Conservation (phyloP, 306 rosid genomes). For the Arachis hypogaea region DNA sequence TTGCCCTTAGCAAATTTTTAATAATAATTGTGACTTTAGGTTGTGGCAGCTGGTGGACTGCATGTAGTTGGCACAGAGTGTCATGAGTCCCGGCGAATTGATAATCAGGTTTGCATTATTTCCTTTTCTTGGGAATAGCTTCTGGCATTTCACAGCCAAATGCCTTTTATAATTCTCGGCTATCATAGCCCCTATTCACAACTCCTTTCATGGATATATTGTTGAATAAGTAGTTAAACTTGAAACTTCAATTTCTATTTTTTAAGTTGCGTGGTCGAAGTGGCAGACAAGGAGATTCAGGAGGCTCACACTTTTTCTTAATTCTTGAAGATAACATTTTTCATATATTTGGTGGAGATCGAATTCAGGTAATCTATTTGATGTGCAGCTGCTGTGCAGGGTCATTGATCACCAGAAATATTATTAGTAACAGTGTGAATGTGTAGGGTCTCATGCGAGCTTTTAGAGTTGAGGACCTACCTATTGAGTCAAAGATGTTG, state of each 20-base stretch:
- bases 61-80: slow-evolving; percentile 97
- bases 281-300: slow-evolving; percentile 97
- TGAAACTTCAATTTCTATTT: slow-evolving; percentile 35
- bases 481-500: slow-evolving; percentile 96
- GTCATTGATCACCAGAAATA: slow-evolving; percentile 26
- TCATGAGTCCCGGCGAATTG: slow-evolving; percentile 92
- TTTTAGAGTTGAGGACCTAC: slow-evolving; percentile 95
- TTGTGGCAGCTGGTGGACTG: slow-evolving; percentile 93
- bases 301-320: slow-evolving; percentile 93
- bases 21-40: slow-evolving; percentile 55
- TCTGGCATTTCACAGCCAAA: slow-evolving; percentile 5
- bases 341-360: slow-evolving; percentile 94
- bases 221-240: slow-evolving; percentile 30
- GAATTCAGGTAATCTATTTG: slow-evolving; percentile 75
- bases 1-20: slow-evolving; percentile 30
- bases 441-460: slow-evolving; percentile 93
- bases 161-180: slow-evolving; percentile 1
- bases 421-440: slow-evolving; percentile 35
- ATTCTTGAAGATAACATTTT: slow-evolving; percentile 98
- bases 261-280: slow-evolving; percentile 91
- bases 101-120: slow-evolving; percentile 79
- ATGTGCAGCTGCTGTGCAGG: slow-evolving; percentile 34
- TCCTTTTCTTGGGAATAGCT: slow-evolving; percentile 17
- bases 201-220: slow-evolving; percentile 16
- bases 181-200: slow-evolving; percentile 28